phyloP scores from a whole-genome alignment of 495 filamentous ascomycete species.

The Aspergillus conjunctus region DNA sequence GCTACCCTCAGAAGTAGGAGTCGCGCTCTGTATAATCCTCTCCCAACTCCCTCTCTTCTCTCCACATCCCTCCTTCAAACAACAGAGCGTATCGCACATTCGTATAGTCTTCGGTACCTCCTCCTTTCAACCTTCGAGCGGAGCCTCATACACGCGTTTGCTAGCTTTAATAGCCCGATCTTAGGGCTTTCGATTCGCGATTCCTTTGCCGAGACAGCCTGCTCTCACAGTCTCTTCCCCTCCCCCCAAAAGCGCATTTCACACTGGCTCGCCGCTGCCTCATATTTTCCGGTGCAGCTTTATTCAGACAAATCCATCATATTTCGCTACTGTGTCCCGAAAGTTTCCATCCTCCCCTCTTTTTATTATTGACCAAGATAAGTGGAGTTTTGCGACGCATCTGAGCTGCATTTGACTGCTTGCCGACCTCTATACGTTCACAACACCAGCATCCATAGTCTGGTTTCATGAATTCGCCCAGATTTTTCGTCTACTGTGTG shows the following conservation, averaged over 20 bases:
- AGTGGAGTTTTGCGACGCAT: neutral
- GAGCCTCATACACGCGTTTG: too few relatives aligned
- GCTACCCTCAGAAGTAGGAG: slow-evolving; percentile 4
- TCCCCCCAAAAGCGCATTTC: too few relatives aligned
- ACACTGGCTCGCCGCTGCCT: too few relatives aligned
- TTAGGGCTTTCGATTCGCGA: too few relatives aligned
- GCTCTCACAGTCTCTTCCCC: too few relatives aligned
- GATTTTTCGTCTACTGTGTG: neutral
- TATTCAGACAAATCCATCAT: too few relatives aligned
- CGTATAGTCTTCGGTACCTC: neutral
- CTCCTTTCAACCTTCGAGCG: neutral
- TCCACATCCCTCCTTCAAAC: neutral
- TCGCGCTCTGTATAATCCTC: neutral
- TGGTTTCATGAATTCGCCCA: slow-evolving; percentile 1
- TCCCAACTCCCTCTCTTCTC: neutral
- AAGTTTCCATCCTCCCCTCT: too few relatives aligned
- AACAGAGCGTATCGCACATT: neutral
- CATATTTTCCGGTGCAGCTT: too few relatives aligned
- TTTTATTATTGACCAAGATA: neutral
- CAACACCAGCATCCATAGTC: neutral
- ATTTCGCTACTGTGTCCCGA: too few relatives aligned
- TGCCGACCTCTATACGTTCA: neutral
- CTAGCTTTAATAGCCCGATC: too few relatives aligned
- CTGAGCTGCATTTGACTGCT: neutral
- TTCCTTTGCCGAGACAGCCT: too few relatives aligned